Conservation (phyloP, 1,284 basidiomycete genomes). For the Papiliotrema flavescens region DNA sequence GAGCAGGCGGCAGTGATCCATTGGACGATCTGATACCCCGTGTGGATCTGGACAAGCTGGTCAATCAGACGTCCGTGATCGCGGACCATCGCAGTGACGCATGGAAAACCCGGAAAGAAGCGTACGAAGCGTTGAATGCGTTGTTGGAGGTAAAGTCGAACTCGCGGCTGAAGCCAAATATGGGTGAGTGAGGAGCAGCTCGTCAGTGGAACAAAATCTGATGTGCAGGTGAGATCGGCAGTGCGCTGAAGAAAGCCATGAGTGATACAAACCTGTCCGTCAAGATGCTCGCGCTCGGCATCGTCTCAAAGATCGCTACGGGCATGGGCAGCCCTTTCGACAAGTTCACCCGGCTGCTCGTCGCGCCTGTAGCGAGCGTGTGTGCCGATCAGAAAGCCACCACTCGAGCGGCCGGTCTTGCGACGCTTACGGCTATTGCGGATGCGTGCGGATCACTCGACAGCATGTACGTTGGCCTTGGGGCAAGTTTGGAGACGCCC, state of each 20-base stretch:
- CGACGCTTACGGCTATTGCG: constrained; percentile 77
- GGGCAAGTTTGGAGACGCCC: constrained; percentile 73
- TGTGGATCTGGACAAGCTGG: constrained; percentile 83
- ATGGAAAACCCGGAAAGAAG: constrained; percentile 98
- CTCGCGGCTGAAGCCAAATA: constrained; percentile 82
- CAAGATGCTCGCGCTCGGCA: constrained; percentile 83
- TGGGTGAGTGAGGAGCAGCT: constrained; percentile 59
- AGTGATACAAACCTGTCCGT: constrained; percentile 93
- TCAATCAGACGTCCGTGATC: constrained; percentile 79
- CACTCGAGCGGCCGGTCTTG: constrained; percentile 72
- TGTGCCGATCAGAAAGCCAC: constrained; percentile 91
- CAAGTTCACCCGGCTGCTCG: constrained; percentile 74
- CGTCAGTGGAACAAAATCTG: constrained; percentile 2
- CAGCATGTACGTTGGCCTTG: constrained; percentile 71
- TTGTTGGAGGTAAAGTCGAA: constrained; percentile 86
- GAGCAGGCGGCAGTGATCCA: constrained; percentile 58
- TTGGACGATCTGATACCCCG: constrained; percentile 93
- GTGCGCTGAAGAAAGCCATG: constrained; percentile 82
- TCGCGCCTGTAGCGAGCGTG: constrained; percentile 73
- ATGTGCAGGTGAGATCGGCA: constrained; percentile 74
- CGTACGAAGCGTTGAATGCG: constrained; percentile 76
- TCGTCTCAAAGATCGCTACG: constrained; percentile 80
- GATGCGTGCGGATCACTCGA: constrained; percentile 81
- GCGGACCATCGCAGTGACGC: constrained; percentile 82
- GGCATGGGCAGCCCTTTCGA: constrained; percentile 97